phyloP scores from a whole-genome alignment of 2,329 filamentous ascomycete genomes.

The Epichloe sp. region DNA sequence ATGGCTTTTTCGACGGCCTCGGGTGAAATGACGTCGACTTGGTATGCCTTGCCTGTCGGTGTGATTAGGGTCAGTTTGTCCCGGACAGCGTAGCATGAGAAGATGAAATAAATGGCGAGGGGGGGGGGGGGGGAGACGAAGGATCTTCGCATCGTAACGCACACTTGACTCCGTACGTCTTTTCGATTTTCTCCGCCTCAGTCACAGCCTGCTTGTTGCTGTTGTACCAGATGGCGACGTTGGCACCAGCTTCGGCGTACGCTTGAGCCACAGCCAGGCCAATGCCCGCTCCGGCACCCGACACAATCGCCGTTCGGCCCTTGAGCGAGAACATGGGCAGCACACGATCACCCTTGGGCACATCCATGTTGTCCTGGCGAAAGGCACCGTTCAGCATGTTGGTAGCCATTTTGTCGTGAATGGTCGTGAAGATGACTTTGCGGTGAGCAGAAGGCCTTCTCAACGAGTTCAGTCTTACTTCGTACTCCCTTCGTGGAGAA shows the following conservation, averaged over 20 bases:
- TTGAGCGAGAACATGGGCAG: slow-evolving; percentile 56
- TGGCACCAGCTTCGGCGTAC: slow-evolving; percentile 56
- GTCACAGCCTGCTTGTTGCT: slow-evolving; percentile 51
- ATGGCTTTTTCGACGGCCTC: slow-evolving; percentile 39
- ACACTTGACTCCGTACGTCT: slow-evolving; percentile 56
- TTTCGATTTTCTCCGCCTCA: slow-evolving; percentile 49
- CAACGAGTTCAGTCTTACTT: too few relatives aligned
- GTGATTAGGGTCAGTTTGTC: background rate
- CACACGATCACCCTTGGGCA: slow-evolving; percentile 36
- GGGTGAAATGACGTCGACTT: slow-evolving; percentile 44
- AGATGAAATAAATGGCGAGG: background rate
- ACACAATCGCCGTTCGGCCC: slow-evolving; percentile 56
- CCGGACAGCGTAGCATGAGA: background rate
- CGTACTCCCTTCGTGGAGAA: background rate
- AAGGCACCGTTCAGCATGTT: slow-evolving; percentile 37
- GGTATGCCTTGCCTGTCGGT: slow-evolving; percentile 26
- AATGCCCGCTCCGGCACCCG: slow-evolving; percentile 54
- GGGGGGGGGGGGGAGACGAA: background rate
- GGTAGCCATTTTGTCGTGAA: slow-evolving; percentile 19
- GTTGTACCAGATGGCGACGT: slow-evolving; percentile 62
- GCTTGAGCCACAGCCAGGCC: slow-evolving; percentile 51
- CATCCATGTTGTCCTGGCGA: slow-evolving; percentile 40
- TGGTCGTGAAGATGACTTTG: background rate
- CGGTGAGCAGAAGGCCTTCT: background rate
- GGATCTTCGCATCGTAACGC: slow-evolving; percentile 15